Conservation (phyloP, 2,329 filamentous ascomycete genomes). For the Hymenoscyphus fructigenus region DNA sequence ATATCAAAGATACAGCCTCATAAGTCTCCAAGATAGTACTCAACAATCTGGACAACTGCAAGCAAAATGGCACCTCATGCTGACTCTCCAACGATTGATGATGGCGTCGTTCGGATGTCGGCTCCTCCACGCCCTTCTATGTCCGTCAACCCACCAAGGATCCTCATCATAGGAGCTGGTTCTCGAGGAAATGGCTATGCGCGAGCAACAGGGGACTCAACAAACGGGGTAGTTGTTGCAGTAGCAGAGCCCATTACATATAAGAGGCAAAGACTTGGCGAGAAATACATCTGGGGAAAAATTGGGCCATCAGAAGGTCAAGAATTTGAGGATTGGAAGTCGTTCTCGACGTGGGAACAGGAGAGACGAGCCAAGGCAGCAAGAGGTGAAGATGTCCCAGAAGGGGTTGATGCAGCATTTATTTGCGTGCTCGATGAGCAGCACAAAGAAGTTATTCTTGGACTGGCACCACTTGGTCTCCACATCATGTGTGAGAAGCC, state of each 20-base stretch:
- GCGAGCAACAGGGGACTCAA: conserved; percentile 61
- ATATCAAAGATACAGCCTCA: background rate
- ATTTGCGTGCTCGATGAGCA: conserved; percentile 83
- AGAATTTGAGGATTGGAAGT: conserved; percentile 70
- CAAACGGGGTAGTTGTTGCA: conserved; percentile 68
- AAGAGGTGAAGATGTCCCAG: conserved; percentile 45
- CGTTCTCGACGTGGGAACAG: conserved; percentile 73
- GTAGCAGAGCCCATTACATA: conserved; percentile 79
- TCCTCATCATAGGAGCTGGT: conserved; percentile 81
- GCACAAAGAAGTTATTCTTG: conserved; percentile 78
- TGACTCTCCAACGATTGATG: conserved; percentile 20
- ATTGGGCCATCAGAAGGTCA: conserved; percentile 56
- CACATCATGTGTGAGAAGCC: conserved; percentile 97
- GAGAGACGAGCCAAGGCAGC: conserved; percentile 54
- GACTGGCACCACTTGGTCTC: conserved; percentile 66
- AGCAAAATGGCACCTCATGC: conserved; percentile 33
- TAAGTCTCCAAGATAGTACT: background rate
- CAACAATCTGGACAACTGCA: too few relatives aligned
- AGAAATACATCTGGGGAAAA: conserved; percentile 69
- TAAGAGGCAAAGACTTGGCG: conserved; percentile 71
- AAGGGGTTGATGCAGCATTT: conserved; percentile 56
- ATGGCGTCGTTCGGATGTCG: conserved; percentile 26
- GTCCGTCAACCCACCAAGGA: conserved; percentile 55
- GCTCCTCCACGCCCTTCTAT: conserved; percentile 31
- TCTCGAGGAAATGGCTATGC: conserved; percentile 77